Evolutionary conservation across 2,329 filamentous ascomycete genomes (phyloP), one percentile per base, ranked within the genome.

Genomic region (Penicillium sp.): DNA sequence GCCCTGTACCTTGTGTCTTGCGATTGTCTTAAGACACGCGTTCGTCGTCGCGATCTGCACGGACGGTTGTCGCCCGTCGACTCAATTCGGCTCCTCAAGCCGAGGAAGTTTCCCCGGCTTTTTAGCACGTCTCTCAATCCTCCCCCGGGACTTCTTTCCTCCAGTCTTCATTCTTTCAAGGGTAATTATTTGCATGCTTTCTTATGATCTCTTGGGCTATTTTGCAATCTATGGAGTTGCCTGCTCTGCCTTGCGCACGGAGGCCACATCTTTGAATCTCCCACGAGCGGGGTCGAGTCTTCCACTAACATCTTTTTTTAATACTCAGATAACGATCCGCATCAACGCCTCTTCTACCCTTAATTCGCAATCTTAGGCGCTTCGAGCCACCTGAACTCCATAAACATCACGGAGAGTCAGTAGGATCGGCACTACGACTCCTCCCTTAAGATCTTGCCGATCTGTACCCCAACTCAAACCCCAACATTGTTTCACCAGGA

Each of bases 1-100:
- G 5, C 18, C 19, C 34, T 23, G 8, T 5, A 5, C 18, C 19
- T 42, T 23, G 8, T 4, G 26, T 16, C 18, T 14, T 41, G 14
- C 44, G 29, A 29, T 54, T 51, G 26, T 10, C 50, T 43, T 47
- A 23, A 51, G 46, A 48, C 52, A 50, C 39, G 41, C 35, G 44
- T 51, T 42, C 10, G 49, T 47, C 47, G 54, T 43, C 34, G 38
- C 51, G 47, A 57, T 57, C 61, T 57, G 35, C 51, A 47, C 47
- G 52, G 47, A 52, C 50, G 51, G 18, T 56, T 54, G 40, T 55
- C 36, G 56, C 55, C 62, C 57, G 52, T 56, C 59, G 53, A 61
- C 55, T 58, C 53, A 60, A 60, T 62, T 55, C 50, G 52, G 55
- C 26, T 18, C 43, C n/a, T 42, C 10, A 30, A 23, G 39, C 32